Evolutionary conservation across 108 stramenopile species (phyloP).

Genomic region (Cylindrotheca fusiformis): DNA sequence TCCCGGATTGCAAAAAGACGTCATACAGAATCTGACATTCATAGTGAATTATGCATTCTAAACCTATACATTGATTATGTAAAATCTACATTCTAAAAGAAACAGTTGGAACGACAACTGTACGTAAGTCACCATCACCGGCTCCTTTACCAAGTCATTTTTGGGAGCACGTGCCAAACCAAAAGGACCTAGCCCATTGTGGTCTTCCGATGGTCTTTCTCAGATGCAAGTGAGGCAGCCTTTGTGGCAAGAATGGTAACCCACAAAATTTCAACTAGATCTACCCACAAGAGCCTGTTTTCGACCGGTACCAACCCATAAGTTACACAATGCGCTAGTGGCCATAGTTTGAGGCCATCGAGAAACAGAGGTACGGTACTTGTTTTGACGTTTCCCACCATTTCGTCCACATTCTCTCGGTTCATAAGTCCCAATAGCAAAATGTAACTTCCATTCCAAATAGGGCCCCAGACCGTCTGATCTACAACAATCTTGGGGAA

Average conservation of each 20-base stretch:
- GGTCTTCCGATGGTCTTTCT: no score
- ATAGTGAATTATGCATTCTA: no score
- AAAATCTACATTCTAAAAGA: no score
- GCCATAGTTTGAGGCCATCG: slow-evolving; percentile 84
- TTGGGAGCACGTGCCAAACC: no score
- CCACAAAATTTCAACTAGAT: slow-evolving; percentile 87
- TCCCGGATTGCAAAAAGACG: no score
- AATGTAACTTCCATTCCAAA: slow-evolving; percentile 25
- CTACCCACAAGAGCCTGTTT: slow-evolving; percentile 84
- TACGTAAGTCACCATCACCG: no score
- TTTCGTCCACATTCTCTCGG: slow-evolving; percentile 30
- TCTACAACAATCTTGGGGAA: slow-evolving; percentile 58
- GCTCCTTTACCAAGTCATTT: no score
- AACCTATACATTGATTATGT: no score
- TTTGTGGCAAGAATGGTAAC: slow-evolving; percentile 76
- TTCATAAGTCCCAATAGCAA: slow-evolving; percentile 58
- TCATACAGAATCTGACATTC: no score
- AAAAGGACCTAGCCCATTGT: no score
- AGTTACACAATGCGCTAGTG: slow-evolving; percentile 78
- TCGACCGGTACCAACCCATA: slow-evolving; percentile 79
- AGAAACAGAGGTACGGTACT: slow-evolving; percentile 75
- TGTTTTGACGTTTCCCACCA: slow-evolving; percentile 68
- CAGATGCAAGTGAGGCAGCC: not conserved
- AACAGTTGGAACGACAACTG: no score
- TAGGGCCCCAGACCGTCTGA: slow-evolving; percentile 18